Conservation (phyloP, 2,329 filamentous ascomycete species). For the Clonostachys solani region DNA sequence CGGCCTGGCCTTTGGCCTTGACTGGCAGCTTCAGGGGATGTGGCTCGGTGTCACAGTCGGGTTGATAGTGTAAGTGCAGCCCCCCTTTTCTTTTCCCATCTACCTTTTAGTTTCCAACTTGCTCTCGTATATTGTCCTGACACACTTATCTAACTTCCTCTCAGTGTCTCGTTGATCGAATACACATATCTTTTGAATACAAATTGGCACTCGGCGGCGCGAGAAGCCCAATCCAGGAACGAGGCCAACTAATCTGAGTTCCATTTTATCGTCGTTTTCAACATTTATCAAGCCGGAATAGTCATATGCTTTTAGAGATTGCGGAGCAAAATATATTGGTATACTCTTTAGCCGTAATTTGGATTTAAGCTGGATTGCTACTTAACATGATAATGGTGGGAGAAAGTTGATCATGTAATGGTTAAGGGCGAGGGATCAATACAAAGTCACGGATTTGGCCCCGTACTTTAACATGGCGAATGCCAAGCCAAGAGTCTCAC, state of each 20-base stretch:
- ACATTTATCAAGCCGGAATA: too few species aligned
- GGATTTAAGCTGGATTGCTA: too few species aligned
- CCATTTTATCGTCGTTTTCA: too few species aligned
- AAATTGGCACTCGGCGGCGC: slow-evolving; percentile 49
- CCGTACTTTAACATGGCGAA: too few species aligned
- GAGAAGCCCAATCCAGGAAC: slow-evolving; percentile 49
- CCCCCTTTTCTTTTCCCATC: not conserved
- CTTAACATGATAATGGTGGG: too few species aligned
- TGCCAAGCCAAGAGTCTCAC: too few species aligned
- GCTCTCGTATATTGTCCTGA: not conserved
- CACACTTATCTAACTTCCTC: slow-evolving; percentile 4
- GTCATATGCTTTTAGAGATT: too few species aligned
- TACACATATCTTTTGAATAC: slow-evolving; percentile 46
- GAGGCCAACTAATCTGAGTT: slow-evolving; percentile 26
- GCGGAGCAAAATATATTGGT: too few species aligned
- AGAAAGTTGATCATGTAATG: too few species aligned
- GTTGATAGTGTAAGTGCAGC: slow-evolving; percentile 49
- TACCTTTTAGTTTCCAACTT: not conserved
- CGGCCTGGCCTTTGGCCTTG: slow-evolving; percentile 68
- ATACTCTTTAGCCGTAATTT: too few species aligned
- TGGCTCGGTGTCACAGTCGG: slow-evolving; percentile 79
- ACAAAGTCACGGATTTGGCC: too few species aligned
- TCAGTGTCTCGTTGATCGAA: slow-evolving; percentile 48
- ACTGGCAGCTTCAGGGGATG: slow-evolving; percentile 74
- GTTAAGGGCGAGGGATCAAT: too few species aligned